Evolutionary conservation across 106 monocot genomes (phyloP), one percentile per base, ranked within the genome.

Genomic region (Chionographis japonica): DNA sequence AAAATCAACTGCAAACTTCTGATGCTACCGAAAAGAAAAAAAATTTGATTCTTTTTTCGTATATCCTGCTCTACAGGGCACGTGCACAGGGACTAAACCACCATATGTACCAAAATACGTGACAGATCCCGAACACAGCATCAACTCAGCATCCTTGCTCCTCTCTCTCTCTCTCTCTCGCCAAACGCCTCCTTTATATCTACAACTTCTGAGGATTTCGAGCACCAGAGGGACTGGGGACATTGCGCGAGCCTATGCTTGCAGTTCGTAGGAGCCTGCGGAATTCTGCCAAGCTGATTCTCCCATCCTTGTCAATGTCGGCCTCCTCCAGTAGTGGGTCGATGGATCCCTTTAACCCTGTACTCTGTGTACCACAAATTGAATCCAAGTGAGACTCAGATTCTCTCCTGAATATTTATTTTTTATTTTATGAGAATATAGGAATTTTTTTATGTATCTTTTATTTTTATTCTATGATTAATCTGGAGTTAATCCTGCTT

Each of bases 281-380:
- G 79, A 94, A 94, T 69, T 94, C 94, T 10, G 66, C 60, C 65
- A 94, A 75, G 70, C 94, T 94, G 68, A 94, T 91, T 76, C 77
- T 94, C 46, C 94, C 94, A 65, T 94, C 94, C 54, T 86, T 90
- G 65, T 94, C 90, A 17, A 91, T 76, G 70, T 94, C 94, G 4
- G 88, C 94, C 67, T 94, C 94, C 56, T 94, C 94, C 19, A 94
- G 52, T 17, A 90, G 59, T 40, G 90, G 87, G 37, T 88, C 78
- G 53, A 94, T 88, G 12, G 94, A 91, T 13, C 94, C 90, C 71
- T 77, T 90, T 46, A 94, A 54, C 19, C 94, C 94, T 4, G 90
- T 73, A 40, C 85, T 85, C 90, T 94, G 90, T 56, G 74, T 12
- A 56, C 18, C 16, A 40, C 65, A 55, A 58, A 52, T 15, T 62